Evolutionary conservation across 805 yeast species (phyloP).

Genomic region (Candida andamanensis): DNA sequence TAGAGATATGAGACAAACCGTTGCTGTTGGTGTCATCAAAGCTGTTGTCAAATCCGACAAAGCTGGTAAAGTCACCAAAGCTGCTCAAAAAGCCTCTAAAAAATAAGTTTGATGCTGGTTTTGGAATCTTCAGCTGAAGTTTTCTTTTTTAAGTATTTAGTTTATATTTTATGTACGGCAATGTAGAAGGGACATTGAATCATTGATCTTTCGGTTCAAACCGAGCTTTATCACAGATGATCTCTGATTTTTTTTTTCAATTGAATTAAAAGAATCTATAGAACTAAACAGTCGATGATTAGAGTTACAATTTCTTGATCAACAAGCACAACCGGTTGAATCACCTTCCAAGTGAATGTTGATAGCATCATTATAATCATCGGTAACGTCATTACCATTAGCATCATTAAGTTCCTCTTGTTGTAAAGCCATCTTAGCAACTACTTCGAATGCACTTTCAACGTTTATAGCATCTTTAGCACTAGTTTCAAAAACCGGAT

Average conservation of each 20-base stretch:
- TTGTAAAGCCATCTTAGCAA: constrained; percentile 91
- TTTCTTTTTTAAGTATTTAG: neutral
- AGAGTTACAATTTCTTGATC: too few relatives aligned
- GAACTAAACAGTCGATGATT: too few relatives aligned
- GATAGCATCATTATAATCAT: constrained; percentile 94
- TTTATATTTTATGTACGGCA: too few relatives aligned
- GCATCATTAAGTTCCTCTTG: constrained; percentile 91
- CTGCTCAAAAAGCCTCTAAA: constrained; percentile 45
- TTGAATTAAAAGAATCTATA: too few relatives aligned
- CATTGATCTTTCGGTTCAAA: too few relatives aligned
- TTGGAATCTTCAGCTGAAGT: neutral
- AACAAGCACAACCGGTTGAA: constrained; percentile 70
- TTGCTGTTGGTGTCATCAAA: constrained; percentile 99
- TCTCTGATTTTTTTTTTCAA: too few relatives aligned
- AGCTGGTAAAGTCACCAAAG: constrained; percentile 47
- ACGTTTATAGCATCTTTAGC: constrained; percentile 96
- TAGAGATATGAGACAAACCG: constrained; percentile 99
- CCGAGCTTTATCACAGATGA: too few relatives aligned
- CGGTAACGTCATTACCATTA: constrained; percentile 49
- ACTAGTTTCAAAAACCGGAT: constrained; percentile 93
- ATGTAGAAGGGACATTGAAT: too few relatives aligned
- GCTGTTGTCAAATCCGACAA: constrained; percentile 43
- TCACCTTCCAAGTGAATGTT: constrained; percentile 90
- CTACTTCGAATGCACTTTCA: constrained; percentile 92
- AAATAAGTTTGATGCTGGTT: constrained; percentile 28